Base-by-base conservation (phyloP, 345 rosid species). In the Ricinus communis region DNA sequence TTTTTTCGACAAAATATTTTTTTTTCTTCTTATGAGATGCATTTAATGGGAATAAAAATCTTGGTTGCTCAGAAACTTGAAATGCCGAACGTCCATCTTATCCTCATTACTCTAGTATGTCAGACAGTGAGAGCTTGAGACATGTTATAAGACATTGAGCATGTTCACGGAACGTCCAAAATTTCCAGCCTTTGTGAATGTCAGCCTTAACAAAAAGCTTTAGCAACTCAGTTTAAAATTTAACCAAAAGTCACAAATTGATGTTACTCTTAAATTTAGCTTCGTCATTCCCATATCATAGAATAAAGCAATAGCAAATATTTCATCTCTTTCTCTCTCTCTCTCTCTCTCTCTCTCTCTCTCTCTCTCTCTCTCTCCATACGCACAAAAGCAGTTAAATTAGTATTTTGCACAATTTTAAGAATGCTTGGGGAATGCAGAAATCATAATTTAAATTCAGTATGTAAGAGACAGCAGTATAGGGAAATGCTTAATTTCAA, bases 401-500 rank as follows among this genome's bases (percentile, higher is more conserved):
- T 2, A 2, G 6, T 33, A 33, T 33, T 33, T 33, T 33, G 38
- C 38, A 33, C 6, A 33, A 2, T 33, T 33, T 2, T 33, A 33
- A 6, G 38, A 13, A 14, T 46, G 50, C 10, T 3, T 13, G 16
- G 50, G 16, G 2, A 46, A 11, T 9, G 50, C 50, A 2, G 38
- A 33, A 33, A 6, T 2, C 6, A 33, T 33, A 33, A 2, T 33
- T 33, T 33, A 33, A 33, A 6, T 33, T 33, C 38, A 33, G 2
- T 33, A 33, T 33, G 6, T 33, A 33, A 33, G 6, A 2, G 38
- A 33, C 33, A 65, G 64, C 59, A 46, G 51, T 15, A n/a, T 51
- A 4, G 53, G 59, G 50, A 49, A 38, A 76, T 54, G 50, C 66
- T 33, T 36, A 18, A 45, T 54, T 18, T 38, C 28, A 55, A 64